Evolutionary conservation across 768 basidiomycete genomes (phyloP).

Genomic region (Kwoniella bestiolae): DNA sequence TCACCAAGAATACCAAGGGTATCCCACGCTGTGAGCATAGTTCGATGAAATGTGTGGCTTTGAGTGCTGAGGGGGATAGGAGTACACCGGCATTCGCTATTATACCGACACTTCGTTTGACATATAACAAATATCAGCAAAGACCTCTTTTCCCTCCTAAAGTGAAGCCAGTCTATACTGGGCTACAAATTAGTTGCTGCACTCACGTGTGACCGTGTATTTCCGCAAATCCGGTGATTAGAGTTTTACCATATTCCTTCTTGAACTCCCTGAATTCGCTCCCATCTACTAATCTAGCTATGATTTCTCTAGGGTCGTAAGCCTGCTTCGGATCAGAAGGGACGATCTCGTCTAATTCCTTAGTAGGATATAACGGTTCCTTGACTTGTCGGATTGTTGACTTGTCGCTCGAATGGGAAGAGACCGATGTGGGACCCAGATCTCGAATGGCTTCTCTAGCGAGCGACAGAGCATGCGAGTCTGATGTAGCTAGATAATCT

Average conservation of each 20-base stretch:
- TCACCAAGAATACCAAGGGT: conserved; percentile 89
- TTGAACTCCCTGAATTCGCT: conserved; percentile 94
- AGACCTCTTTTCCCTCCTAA: too few relatives aligned
- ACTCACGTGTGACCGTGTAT: conserved; percentile 53
- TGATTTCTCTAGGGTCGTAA: conserved; percentile 93
- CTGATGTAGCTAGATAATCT: conserved; percentile 45
- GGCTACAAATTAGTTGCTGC: too few relatives aligned
- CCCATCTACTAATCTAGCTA: conserved; percentile 87
- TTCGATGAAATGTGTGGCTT: conserved; percentile 94
- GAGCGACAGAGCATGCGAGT: conserved; percentile 43
- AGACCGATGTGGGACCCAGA: conserved; percentile 29
- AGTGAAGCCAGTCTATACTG: too few relatives aligned
- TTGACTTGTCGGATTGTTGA: conserved; percentile 7
- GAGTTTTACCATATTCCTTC: conserved; percentile 88
- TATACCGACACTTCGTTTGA: conserved; percentile 83
- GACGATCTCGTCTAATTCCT: conserved; percentile 87
- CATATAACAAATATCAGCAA: too few relatives aligned
- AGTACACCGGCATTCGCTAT: conserved; percentile 93
- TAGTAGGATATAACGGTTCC: conserved; percentile 72
- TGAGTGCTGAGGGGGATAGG: conserved; percentile 89
- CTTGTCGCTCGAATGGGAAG: background rate
- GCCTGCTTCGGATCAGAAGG: conserved; percentile 84
- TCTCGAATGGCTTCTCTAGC: conserved; percentile 49
- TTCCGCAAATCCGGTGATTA: conserved; percentile 67
- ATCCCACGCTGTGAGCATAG: conserved; percentile 89